Evolutionary conservation across 2,329 filamentous ascomycete species (phyloP).

Genomic region (Apiospora arundinis): DNA sequence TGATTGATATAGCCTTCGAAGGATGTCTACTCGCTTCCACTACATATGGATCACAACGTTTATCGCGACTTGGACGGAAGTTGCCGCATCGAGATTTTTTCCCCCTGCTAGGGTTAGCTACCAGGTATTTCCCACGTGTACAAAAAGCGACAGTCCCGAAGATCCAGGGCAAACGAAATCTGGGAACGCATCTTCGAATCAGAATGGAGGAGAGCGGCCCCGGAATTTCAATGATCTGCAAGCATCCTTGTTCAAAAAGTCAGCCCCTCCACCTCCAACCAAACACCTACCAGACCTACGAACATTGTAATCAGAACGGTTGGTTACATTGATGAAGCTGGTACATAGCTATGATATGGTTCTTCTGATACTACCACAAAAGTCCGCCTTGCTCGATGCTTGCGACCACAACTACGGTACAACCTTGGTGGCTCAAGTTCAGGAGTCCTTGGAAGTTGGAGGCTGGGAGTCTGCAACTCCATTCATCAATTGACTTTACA

Average conservation of each 20-base stretch:
- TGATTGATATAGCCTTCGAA: not conserved
- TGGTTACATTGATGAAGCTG: not conserved
- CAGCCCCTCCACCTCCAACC: conserved; percentile 2
- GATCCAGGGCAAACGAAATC: conserved; percentile 27
- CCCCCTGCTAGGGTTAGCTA: conserved; percentile 11
- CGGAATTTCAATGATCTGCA: conserved; percentile 43
- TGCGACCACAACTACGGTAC: no score
- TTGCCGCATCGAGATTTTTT: conserved; percentile 18
- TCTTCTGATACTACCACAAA: not conserved
- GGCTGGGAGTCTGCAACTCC: not conserved
- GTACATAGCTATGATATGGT: not conserved
- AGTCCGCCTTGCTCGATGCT: not conserved
- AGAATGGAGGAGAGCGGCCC: conserved; percentile 34
- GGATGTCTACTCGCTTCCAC: not conserved
- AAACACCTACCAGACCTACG: not conserved
- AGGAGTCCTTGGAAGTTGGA: no score
- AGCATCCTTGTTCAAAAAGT: conserved; percentile 5
- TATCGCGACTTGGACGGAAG: conserved; percentile 2
- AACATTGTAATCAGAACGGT: not conserved
- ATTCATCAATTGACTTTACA: conserved; percentile 2
- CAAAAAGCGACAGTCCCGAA: conserved; percentile 27
- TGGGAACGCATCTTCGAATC: conserved; percentile 37
- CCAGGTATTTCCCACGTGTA: conserved; percentile 31
- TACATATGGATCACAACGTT: not conserved
- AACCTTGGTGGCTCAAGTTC: not conserved